A percentile compares a stretch with the other conserved stretches of the same genome.
Evolutionary conservation across 768 basidiomycete genomes (phyloP).

Genomic region (Naganishia kalamii): DNA sequence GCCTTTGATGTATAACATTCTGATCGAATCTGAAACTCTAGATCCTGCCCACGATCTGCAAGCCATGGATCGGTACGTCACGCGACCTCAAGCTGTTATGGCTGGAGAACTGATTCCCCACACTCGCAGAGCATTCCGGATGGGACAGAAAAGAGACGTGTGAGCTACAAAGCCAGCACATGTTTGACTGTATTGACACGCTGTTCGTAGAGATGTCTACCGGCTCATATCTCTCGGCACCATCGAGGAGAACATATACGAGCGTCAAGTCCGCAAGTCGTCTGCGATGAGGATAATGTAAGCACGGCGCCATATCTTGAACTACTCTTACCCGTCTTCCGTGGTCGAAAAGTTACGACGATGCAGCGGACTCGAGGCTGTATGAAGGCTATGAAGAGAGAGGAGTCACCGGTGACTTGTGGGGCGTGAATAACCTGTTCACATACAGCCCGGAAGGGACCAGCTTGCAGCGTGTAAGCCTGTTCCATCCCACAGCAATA

Average conservation of each 20-base stretch:
- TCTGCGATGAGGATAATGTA: conserved; percentile 22
- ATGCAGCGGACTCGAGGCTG: conserved; percentile 38
- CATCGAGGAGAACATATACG: conserved; percentile 43
- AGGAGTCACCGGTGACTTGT: conserved; percentile 39
- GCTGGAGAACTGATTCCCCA: neutral
- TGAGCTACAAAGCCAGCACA: conserved; percentile 15
- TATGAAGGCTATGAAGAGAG: conserved; percentile 38
- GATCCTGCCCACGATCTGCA: conserved; percentile 91
- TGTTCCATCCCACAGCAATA: neutral
- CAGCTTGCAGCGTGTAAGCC: conserved; percentile 13
- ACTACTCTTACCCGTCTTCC: neutral
- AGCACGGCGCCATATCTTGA: neutral
- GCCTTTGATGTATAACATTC: neutral
- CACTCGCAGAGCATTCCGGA: conserved; percentile 36
- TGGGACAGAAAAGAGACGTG: conserved; percentile 45
- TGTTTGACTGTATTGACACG: neutral
- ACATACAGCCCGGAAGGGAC: conserved; percentile 37
- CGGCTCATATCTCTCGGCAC: conserved; percentile 43
- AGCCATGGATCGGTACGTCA: conserved; percentile 42
- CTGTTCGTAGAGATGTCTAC: conserved; percentile 37
- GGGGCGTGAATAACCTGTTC: conserved; percentile 44
- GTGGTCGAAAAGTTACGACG: conserved; percentile 30
- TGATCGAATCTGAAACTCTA: conserved; percentile 42
- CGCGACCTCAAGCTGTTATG: neutral
- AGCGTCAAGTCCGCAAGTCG: conserved; percentile 33